A percentile compares a stretch with the other conserved stretches of the same genome.
These are phyloP conservation scores for Nyctanthes arbortristis DNA, from an alignment of 257 asterid species.

Conservation along the genomic window DNA sequence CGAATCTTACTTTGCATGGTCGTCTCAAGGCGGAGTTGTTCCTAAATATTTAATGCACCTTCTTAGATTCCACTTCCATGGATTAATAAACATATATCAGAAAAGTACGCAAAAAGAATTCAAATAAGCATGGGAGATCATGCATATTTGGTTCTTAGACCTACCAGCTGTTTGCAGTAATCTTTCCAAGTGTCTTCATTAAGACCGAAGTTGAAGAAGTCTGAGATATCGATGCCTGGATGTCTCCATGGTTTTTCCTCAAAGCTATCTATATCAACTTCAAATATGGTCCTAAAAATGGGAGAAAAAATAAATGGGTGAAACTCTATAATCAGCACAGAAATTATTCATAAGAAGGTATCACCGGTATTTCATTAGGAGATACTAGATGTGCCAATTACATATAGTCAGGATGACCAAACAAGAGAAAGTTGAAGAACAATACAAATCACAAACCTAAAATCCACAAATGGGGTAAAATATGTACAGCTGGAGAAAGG, in stretches of 20 bases:
- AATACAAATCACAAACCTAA: too few species aligned
- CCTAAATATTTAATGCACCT: slow-evolving; percentile 52
- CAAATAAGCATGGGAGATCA: neutral
- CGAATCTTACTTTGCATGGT: slow-evolving; percentile 96
- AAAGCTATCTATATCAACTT: slow-evolving; percentile 93
- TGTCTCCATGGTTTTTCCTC: slow-evolving; percentile 98
- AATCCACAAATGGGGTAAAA: too few species aligned
- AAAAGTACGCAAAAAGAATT: neutral
- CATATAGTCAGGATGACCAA: neutral
- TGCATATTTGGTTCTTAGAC: slow-evolving; percentile 25
- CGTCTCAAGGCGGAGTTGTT: slow-evolving; percentile 87
- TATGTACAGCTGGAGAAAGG: too few species aligned
- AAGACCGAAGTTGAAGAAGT: slow-evolving; percentile 90
- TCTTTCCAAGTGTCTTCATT: slow-evolving; percentile 96
- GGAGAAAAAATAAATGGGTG: neutral
- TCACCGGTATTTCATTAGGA: neutral
- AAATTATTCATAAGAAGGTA: slow-evolving; percentile 7
- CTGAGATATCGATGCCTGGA: slow-evolving; percentile 73
- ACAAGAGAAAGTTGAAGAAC: neutral
- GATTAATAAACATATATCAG: slow-evolving; percentile 3
- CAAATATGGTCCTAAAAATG: slow-evolving; percentile 88
- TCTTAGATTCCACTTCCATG: slow-evolving; percentile 28
- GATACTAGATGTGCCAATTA: neutral
- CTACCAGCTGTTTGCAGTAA: slow-evolving; percentile 93
- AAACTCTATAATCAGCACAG: neutral